Conservation (phyloP, 257 asterid genomes). For the Solanum dulcamara region DNA sequence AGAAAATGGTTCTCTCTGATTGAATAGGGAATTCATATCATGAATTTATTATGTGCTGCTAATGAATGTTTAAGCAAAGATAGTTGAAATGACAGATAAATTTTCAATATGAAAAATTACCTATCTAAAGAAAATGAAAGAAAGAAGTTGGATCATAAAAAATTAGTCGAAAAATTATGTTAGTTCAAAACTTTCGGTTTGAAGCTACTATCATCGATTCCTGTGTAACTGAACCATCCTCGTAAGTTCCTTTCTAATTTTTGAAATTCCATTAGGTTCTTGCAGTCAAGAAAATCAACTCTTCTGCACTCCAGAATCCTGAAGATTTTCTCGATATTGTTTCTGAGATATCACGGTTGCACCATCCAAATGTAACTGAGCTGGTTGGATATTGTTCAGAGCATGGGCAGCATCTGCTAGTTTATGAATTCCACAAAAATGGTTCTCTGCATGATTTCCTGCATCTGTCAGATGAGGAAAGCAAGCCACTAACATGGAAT, state of each 20-base stretch:
- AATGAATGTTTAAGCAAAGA: neutral
- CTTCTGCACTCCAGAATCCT: slow-evolving; percentile 45
- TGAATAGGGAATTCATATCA: neutral
- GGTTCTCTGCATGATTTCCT: slow-evolving; percentile 72
- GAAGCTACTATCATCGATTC: neutral
- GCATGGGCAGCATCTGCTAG: slow-evolving; percentile 76
- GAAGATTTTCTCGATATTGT: slow-evolving; percentile 72
- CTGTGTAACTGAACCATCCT: neutral
- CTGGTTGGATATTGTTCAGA: slow-evolving; percentile 88
- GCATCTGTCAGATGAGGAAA: slow-evolving; percentile 69
- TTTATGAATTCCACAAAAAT: slow-evolving; percentile 67
- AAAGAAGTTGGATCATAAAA: neutral
- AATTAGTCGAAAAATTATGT: neutral
- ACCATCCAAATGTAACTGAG: slow-evolving; percentile 81
- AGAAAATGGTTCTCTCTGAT: neutral
- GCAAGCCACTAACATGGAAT: slow-evolving; percentile 84
- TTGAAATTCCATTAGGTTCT: slow-evolving; percentile 40
- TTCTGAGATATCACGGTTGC: slow-evolving; percentile 56
- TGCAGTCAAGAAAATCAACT: slow-evolving; percentile 87
- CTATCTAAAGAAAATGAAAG: neutral
- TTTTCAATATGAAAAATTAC: neutral
- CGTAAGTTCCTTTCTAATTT: neutral
- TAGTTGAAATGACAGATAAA: neutral
- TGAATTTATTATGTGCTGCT: neutral
- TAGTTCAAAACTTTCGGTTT: neutral